Percentiles rank a stretch among this genome's conserved stretches.
These are phyloP conservation scores for Arthroderma sp. DNA, from an alignment of 2,329 filamentous ascomycete genomes.

Conservation along the genomic window DNA sequence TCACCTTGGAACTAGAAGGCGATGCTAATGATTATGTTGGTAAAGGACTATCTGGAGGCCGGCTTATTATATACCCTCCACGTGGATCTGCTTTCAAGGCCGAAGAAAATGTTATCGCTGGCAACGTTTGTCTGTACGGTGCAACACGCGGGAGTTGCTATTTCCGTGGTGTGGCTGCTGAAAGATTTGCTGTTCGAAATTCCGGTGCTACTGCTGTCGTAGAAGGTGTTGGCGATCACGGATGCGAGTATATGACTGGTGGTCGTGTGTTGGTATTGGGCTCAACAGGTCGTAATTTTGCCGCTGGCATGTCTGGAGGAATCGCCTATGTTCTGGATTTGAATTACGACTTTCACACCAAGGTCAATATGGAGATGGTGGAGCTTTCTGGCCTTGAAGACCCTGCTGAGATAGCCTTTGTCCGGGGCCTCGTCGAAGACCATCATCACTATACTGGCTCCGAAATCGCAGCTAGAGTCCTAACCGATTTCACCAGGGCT, in stretches of 20 bases:
- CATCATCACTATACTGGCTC: slow-evolving; percentile 97
- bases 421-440: slow-evolving; percentile 85
- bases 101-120: slow-evolving; percentile 87
- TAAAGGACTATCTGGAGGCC: slow-evolving; percentile 86
- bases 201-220: slow-evolving; percentile 93
- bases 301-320: slow-evolving; percentile 95
- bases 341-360: slow-evolving; percentile 74
- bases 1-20: slow-evolving; percentile 89
- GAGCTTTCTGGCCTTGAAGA: slow-evolving; percentile 76
- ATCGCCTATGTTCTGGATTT: slow-evolving; percentile 91
- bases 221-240: slow-evolving; percentile 90
- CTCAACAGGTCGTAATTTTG: slow-evolving; percentile 87
- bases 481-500: slow-evolving; percentile 90
- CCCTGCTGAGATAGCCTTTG: slow-evolving; percentile 73
- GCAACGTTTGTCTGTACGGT: slow-evolving; percentile 91
- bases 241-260: slow-evolving; percentile 98
- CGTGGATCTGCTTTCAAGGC: slow-evolving; percentile 85
- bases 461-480: slow-evolving; percentile 79
- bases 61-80: slow-evolving; percentile 84
- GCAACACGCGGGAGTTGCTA: slow-evolving; percentile 82
- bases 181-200: slow-evolving; percentile 93
- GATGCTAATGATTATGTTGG: slow-evolving; percentile 95
- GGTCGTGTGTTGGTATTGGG: slow-evolving; percentile 80
- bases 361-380: slow-evolving; percentile 97
- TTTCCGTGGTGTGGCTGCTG: slow-evolving; percentile 93